Evolutionary conservation across 108 stramenopile genomes (phyloP).

Genomic region (Nitzschia sp.): DNA sequence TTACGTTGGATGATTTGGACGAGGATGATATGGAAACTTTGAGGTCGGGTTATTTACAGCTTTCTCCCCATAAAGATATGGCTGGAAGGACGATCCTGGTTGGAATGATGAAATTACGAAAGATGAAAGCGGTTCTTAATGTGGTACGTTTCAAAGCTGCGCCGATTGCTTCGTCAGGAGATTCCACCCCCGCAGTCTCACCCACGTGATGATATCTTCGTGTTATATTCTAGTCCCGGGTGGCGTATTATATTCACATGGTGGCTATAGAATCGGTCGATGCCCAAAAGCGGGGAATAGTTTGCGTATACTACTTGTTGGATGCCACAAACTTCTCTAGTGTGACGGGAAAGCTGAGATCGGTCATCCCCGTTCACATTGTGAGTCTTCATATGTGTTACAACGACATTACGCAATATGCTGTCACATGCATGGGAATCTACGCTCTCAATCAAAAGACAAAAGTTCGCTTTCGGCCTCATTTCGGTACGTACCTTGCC

Average conservation of each 20-base stretch:
- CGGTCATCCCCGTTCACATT: conserved; percentile 13
- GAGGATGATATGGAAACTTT: conserved; percentile 21
- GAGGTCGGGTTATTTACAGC: conserved; percentile 15
- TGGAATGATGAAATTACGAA: conserved; percentile 13
- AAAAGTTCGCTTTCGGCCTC: conserved; percentile 23
- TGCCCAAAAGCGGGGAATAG: conserved; percentile 13
- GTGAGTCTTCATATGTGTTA: conserved; percentile 20
- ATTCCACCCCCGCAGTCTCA: not conserved
- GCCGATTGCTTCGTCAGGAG: not conserved
- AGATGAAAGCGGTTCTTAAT: not conserved
- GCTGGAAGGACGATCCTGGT: conserved; percentile 15
- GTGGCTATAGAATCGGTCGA: conserved; percentile 6
- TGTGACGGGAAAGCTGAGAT: not conserved
- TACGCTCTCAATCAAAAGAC: conserved; percentile 7
- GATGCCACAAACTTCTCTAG: conserved; percentile 14
- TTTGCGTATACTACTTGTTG: conserved; percentile 16
- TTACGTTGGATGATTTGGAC: conserved; percentile 17
- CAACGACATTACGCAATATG: conserved; percentile 18
- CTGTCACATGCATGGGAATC: conserved; percentile 7
- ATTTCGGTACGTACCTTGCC: conserved; percentile 11
- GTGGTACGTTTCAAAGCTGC: conserved; percentile 5
- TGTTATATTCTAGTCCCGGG: not conserved
- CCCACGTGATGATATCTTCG: not conserved
- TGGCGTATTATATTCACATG: conserved; percentile 17
- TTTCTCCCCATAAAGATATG: not conserved